Base-by-base conservation (phyloP, 768 basidiomycete species). In the Mrakia frigida region DNA sequence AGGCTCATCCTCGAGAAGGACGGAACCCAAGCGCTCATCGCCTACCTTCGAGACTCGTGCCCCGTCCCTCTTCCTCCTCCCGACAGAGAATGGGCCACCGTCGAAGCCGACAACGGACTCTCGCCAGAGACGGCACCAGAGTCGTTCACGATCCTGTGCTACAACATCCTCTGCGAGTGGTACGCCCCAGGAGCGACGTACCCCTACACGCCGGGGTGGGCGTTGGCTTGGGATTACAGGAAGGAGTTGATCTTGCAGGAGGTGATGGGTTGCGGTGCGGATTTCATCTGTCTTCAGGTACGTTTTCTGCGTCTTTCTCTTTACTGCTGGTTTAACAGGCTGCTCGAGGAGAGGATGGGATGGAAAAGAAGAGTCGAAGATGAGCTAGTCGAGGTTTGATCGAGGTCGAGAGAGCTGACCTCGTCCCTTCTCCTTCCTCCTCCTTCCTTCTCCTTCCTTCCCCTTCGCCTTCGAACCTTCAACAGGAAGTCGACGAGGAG, bases 181-280 rank as follows among this genome's bases (percentile, higher is more conserved):
- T 91, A 88, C 80, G 97, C 97, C 21, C 94, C 95, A 41, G 89
- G 91, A 80, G 86, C 88, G 79, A 84, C 95, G 82, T 99, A 98
- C 82, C 94, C 93, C 1, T 99, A 99, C 84, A 98, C 97, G 0
- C 97, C 97, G 1, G 87, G 90, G 0, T 98, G 97, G 96, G 97
- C 97, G 0, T 86, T 99, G 53, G 86, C 88, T n/a, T 99, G 97
- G 97, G 89, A 91, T 63, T 98, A 94, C 82, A 88, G 97, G 77
- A 94, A 92, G 84, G 91, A 92, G 73, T 85, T 91, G 76, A 93
- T 99, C 79, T 82, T 97, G 79, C 87, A 89, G 50, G 95, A 99
- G 84, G 86, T 98, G 69, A 86, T 90, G 83, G 87, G 88, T 79
- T 89, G 91, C 79, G 87, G 91, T 56, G 87, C 92, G 74, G 97